These are phyloP conservation scores for Coemansia sp. DNA, from an alignment of 192 early-diverging fungal species.

Conservation along the genomic window DNA sequence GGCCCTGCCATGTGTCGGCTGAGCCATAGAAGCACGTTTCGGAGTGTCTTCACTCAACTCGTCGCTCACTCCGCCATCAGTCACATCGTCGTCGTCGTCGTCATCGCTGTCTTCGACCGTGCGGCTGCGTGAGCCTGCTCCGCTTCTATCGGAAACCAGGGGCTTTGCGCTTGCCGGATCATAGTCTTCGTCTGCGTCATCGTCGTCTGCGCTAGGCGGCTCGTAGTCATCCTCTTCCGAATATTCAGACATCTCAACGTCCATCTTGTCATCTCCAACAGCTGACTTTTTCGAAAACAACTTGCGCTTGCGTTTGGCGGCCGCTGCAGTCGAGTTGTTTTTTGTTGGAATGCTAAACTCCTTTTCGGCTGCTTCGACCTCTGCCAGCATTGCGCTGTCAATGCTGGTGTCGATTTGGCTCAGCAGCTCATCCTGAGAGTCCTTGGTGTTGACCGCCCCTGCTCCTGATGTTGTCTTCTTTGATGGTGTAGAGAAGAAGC, in stretches of 20 bases:
- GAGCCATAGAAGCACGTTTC: not conserved
- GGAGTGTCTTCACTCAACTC: not conserved
- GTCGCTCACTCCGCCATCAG: constrained; percentile 6
- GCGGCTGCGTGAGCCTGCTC: constrained; percentile 12
- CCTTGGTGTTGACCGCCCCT: constrained; percentile 3
- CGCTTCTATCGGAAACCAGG: not conserved
- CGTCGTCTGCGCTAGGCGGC: constrained; percentile 17
- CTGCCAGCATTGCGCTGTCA: constrained; percentile 35
- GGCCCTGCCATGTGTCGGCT: constrained; percentile 1
- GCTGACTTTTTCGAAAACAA: not conserved
- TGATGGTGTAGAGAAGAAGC: constrained; percentile 44
- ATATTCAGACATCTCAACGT: not conserved
- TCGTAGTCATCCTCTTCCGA: constrained; percentile 7
- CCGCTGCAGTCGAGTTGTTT: not conserved
- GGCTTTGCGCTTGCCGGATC: constrained; percentile 3
- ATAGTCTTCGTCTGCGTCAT: constrained; percentile 30
- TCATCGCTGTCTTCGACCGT: constrained; percentile 40
- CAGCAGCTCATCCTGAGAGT: constrained; percentile 50
- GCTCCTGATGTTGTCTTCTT: constrained; percentile 10
- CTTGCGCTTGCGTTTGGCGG: constrained; percentile 35
- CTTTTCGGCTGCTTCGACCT: constrained; percentile 29
- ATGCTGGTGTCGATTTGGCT: constrained; percentile 20
- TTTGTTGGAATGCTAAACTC: not conserved
- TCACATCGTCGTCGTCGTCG: constrained; percentile 15
- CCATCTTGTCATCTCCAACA: constrained; percentile 2